These are phyloP conservation scores for Xylogone sp. DNA, from an alignment of 2,329 filamentous ascomycete genomes.

Conservation along the genomic window DNA sequence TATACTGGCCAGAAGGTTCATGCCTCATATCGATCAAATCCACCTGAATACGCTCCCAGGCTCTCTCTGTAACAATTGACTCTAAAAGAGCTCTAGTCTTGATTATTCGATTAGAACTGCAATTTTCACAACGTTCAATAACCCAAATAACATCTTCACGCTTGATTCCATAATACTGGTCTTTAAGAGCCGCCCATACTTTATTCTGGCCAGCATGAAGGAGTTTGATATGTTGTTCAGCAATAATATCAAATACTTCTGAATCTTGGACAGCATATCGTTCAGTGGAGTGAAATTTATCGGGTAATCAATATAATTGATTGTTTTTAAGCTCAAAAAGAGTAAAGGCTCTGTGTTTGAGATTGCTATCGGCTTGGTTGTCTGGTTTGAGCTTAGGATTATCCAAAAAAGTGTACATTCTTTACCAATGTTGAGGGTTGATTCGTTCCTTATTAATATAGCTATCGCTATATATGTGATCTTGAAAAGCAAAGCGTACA, in stretches of 20 bases:
- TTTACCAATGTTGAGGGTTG: background rate
- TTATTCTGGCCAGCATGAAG: too few species aligned
- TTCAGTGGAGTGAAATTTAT: too few species aligned
- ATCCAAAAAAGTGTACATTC: background rate
- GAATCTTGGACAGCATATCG: too few species aligned
- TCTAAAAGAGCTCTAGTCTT: background rate
- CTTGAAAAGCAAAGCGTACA: slow-evolving; percentile 1
- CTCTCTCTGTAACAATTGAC: background rate
- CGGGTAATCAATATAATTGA: background rate
- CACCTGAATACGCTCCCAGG: slow-evolving; percentile 7
- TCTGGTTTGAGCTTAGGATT: background rate
- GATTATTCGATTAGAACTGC: background rate
- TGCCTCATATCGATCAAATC: slow-evolving; percentile 15
- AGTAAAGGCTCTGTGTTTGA: background rate
- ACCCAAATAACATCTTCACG: background rate
- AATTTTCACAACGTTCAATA: background rate
- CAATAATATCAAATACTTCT: too few species aligned
- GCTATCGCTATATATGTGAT: background rate
- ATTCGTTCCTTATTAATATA: background rate
- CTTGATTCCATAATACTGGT: slow-evolving; percentile 2
- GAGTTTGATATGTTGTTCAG: too few species aligned
- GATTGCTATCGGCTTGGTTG: background rate
- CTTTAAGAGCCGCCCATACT: slow-evolving; percentile 17
- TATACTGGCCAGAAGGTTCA: slow-evolving; percentile 10
- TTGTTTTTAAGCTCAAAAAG: background rate